Evolutionary conservation across 2,329 filamentous ascomycete species (phyloP).

Genomic region (Aspergillus aculeatinus): DNA sequence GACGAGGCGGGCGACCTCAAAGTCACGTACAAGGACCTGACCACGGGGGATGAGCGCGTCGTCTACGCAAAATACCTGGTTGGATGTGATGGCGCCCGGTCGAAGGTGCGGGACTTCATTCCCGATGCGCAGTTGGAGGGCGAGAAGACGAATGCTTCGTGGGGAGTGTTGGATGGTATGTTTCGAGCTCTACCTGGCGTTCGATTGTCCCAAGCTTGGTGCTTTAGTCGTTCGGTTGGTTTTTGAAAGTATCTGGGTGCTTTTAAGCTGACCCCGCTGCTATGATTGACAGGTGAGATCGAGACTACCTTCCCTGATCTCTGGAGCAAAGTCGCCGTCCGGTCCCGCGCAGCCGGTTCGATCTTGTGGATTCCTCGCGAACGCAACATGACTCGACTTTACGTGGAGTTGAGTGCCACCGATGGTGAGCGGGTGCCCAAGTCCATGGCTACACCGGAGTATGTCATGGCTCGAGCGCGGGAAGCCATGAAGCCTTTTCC

Average conservation of each 20-base stretch:
- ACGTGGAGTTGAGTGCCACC: slow-evolving; percentile 43
- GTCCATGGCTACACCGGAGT: slow-evolving; percentile 56
- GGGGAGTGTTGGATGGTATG: slow-evolving; percentile 71
- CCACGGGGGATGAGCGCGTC: slow-evolving; percentile 38
- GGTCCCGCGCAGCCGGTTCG: slow-evolving; percentile 65
- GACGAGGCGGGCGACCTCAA: slow-evolving; percentile 38
- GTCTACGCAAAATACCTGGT: slow-evolving; percentile 64
- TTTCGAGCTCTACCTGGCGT: slow-evolving; percentile 3
- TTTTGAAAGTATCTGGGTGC: too few relatives aligned
- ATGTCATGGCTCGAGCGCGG: slow-evolving; percentile 60
- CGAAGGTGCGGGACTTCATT: slow-evolving; percentile 66
- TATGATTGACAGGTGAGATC: slow-evolving; percentile 38
- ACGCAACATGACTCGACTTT: slow-evolving; percentile 67
- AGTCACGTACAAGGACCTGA: slow-evolving; percentile 42
- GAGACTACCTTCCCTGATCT: slow-evolving; percentile 73
- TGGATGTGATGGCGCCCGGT: slow-evolving; percentile 72
- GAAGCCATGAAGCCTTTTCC: slow-evolving; percentile 48
- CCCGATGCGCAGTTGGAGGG: slow-evolving; percentile 50
- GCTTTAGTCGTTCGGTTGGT: too few relatives aligned
- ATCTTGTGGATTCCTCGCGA: slow-evolving; percentile 74
- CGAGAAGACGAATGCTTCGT: slow-evolving; percentile 57
- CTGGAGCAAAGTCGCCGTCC: slow-evolving; percentile 71
- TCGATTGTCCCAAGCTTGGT: not conserved
- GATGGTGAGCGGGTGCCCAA: slow-evolving; percentile 31
- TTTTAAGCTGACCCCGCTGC: not conserved